These are phyloP conservation scores for Globisporangium nagaii DNA, from an alignment of 352 stramenopile species.

Conservation along the genomic window DNA sequence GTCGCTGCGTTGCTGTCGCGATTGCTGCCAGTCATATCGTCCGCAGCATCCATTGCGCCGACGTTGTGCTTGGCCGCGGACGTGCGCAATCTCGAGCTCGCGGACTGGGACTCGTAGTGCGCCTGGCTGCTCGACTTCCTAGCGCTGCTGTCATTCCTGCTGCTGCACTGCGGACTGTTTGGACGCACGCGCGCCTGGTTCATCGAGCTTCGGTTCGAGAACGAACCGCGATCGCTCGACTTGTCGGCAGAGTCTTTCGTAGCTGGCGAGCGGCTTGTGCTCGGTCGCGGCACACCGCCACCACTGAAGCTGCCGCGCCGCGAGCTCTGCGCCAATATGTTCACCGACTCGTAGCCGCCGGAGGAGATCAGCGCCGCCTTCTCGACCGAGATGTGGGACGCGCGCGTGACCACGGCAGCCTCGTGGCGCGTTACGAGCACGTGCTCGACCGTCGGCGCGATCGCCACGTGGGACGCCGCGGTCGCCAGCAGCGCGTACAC, in stretches of 20 bases:
- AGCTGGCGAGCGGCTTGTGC: neutral
- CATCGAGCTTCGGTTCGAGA: neutral
- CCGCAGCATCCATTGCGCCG: neutral
- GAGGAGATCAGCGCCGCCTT: conserved; percentile 10
- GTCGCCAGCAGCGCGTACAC: conserved; percentile 19
- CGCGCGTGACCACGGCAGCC: conserved; percentile 11
- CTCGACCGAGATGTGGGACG: conserved; percentile 10
- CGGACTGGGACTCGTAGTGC: neutral
- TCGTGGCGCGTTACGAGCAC: conserved; percentile 45
- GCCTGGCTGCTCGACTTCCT: neutral
- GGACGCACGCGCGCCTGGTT: conserved; percentile 10
- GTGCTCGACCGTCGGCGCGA: conserved; percentile 30
- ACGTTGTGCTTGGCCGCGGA: neutral
- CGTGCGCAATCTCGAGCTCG: neutral
- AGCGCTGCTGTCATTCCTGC: neutral
- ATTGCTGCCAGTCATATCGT: neutral
- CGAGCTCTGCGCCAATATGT: conserved; percentile 3
- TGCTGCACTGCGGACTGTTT: conserved; percentile 8
- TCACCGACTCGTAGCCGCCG: conserved; percentile 7
- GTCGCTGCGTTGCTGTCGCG: conserved; percentile 15
- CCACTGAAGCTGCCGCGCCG: neutral
- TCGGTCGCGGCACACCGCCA: neutral
- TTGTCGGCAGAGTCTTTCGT: neutral
- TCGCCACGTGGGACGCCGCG: conserved; percentile 17
- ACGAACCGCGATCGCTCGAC: conserved; percentile 1